Conservation (phyloP, 352 stramenopile species). For the Globisporangium barbulae region DNA sequence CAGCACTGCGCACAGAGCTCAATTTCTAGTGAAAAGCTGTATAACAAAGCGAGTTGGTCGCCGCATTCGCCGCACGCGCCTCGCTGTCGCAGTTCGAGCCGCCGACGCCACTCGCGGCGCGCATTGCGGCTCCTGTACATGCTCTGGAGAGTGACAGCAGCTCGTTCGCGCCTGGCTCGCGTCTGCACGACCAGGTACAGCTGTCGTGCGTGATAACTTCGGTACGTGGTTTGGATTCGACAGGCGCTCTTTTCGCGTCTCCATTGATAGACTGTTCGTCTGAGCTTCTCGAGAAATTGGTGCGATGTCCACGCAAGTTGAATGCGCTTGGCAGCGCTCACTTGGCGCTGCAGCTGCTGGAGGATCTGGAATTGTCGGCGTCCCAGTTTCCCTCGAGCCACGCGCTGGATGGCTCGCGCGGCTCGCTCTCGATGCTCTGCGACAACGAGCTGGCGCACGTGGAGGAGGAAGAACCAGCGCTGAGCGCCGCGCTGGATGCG, state of each 20-base stretch:
- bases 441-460: conserved; percentile 14
- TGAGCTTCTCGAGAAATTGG: conserved; percentile 20
- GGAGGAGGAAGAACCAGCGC: conserved; percentile 30
- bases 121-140: conserved; percentile 30
- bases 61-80: conserved; percentile 47
- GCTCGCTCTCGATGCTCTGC: conserved; percentile 20
- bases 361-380: conserved; percentile 4
- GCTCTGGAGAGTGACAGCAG: conserved; percentile 45
- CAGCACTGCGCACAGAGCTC: conserved; percentile 39
- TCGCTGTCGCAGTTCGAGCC: conserved; percentile 27
- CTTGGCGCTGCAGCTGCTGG: neutral
- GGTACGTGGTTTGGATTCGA: conserved; percentile 24
- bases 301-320: conserved; percentile 34
- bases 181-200: conserved; percentile 28
- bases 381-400: conserved; percentile 19
- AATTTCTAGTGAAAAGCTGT: conserved; percentile 26
- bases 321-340: conserved; percentile 18
- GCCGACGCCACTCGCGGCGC: conserved; percentile 28
- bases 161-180: conserved; percentile 25
- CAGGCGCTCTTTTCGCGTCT: conserved; percentile 20
- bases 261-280: conserved; percentile 6
- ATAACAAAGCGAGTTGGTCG: conserved; percentile 31
- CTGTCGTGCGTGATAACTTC: conserved; percentile 14
- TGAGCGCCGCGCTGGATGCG: conserved; percentile 32
- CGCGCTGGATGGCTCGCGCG: conserved; percentile 26